Conservation (phyloP, 441 rosid genomes). For the Mallotus repandus region DNA sequence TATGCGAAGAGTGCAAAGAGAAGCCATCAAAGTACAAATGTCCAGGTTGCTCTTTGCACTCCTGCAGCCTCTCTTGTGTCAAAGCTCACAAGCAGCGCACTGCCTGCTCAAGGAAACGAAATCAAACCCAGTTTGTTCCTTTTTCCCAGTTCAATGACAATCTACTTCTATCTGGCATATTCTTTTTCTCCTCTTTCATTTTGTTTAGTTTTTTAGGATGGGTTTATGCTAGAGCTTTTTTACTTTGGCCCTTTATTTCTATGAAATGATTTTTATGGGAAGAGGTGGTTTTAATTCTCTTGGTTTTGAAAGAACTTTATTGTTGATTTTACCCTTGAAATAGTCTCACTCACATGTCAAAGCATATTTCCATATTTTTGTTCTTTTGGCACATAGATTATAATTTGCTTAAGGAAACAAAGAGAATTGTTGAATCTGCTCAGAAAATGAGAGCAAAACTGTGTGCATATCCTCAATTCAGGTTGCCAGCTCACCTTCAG, state of each 20-base stretch:
- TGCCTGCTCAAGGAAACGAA: conserved; percentile 66
- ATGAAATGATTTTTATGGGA: too few species aligned
- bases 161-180: conserved; percentile 65
- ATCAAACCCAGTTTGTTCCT: conserved; percentile 55
- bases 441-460: conserved; percentile 50
- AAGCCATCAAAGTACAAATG: conserved; percentile 71
- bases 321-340: background rate
- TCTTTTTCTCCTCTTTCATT: background rate
- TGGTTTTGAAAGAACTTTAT: background rate
- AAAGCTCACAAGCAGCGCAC: conserved; percentile 79
- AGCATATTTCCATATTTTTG: conserved; percentile 1
- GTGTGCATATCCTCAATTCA: conserved; percentile 34
- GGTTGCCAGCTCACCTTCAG: conserved; percentile 36
- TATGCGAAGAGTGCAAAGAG: conserved; percentile 62
- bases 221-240: too few species aligned
- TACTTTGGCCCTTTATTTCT: too few species aligned
- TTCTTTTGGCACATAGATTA: conserved; percentile 44
- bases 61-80: conserved; percentile 76
- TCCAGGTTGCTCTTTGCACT: conserved; percentile 72
- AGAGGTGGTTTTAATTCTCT: too few species aligned
- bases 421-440: conserved; percentile 74
- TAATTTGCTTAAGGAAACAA: conserved; percentile 73
- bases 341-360: background rate
- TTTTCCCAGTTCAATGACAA: conserved; percentile 63
- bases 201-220: too few species aligned